Evolutionary conservation across 257 asterid genomes (phyloP), one percentile per base, ranked within the genome.

Genomic region (Nicotiana tabacum): DNA sequence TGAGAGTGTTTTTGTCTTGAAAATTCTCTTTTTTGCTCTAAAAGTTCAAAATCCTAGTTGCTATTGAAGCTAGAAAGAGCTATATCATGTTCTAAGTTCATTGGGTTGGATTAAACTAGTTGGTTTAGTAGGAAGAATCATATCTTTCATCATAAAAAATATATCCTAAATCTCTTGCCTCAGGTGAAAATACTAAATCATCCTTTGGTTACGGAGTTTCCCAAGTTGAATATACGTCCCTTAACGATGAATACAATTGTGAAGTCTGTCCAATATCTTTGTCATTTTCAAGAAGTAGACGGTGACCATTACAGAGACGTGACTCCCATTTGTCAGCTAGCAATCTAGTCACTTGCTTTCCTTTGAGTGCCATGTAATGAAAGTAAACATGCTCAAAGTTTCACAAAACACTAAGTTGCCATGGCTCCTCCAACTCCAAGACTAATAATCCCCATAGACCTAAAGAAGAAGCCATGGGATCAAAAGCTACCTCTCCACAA

Each of bases 371-470:
- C 74, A 61, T n/a, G 65, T 46, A n/a, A 56, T 77, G 55, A 57
- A 77, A 53, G 29, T 21, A 61, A 55, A 57, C 69, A 6, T 33
- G 81, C 32, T 77, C 33, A 51, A 57, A 24, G 15, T 27, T 32
- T 69, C 78, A 55, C 33, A 39, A 10, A 69, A 56, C 51, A n/a
- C 62, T 56, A 80, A 79, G n/a, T 57, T 66, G 78, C 9, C 46
- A 93, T 95, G 97, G 95, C 90, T 81, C 97, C 96, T 88, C 87
- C 89, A 82, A 92, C 94, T 82, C 94, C 94, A 88, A 92, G 79
- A 84, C 82, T 82, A 61, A 81, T 91, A 17, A 83, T 87, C 69
- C 83, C 90, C 30, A 56, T 88, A 82, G 92, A 89, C 82, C 65
- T 82, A 68, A 88, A 80, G 83, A 88, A 88, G 84, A 86, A 86